Base-by-base conservation (phyloP, 495 filamentous ascomycete species). In the Podospora anserina region DNA sequence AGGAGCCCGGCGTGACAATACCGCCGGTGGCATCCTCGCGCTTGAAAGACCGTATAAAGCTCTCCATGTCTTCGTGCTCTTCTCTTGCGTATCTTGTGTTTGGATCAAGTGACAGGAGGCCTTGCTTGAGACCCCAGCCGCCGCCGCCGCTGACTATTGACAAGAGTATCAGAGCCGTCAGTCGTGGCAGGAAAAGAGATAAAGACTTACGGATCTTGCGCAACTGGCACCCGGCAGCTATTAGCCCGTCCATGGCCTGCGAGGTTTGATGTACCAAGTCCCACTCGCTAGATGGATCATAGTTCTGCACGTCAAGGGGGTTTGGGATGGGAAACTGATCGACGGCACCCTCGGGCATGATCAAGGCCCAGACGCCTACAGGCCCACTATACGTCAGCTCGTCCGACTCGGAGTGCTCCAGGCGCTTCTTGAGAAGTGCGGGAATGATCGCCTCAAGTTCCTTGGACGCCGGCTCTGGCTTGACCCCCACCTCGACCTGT, bases 51-150 rank as follows among this genome's bases (percentile, higher is more conserved):
- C 65, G 30, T 16, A 77, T 74, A 54, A 80, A 79, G 61, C 58
- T 74, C 13, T 76, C 69, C 18, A 80, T 57, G 28, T 76, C 76
- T 16, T 76, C 72, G 6, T 76, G 54, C 28, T 74, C 74, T 4
- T 75, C 62, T 2, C 71, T 64, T 34, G 74, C 71, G 61, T 76
- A 83, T 20, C 72, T 80, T 18, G 81, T 82, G 70, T 92, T 86
- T 20, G 92, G 92, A 74, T 96, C 92, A 0, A 97, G 81, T 7
- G 92, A 93, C 5, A 97, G 80, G 15, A 97, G 82, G 4, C 93
- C 93, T 66, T 89, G 87, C 76, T 96, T 97, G 69, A 87, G 81
- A 5, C 93, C 93, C 93, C 93, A 97, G 59, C 93, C 93, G 63
- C 93, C 93, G 69, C 93, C 93, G 23, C 93, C 93, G 75, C 92